Base-by-base conservation (phyloP, 139 green algal species). In the Coelastrella sp. region DNA sequence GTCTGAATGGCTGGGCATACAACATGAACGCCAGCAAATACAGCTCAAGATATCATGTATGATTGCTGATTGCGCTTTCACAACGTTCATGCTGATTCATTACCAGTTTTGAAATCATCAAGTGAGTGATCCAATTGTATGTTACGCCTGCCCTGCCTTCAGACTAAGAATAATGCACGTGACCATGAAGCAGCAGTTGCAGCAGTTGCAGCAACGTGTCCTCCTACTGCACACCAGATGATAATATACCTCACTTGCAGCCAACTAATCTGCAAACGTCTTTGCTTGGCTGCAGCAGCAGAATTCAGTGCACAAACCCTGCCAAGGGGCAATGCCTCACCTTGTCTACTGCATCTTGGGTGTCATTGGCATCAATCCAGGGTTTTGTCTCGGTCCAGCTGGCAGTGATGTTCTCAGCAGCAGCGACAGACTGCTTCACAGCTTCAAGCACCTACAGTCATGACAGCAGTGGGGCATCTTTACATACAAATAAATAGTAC, bases 281-380 rank as follows among this genome's bases (percentile, higher is more conserved):
- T n/a, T n/a, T n/a, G n/a, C n/a, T n/a, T n/a, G n/a, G n/a, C n/a
- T n/a, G n/a, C n/a, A n/a, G n/a, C n/a, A n/a, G 11, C 35, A 30
- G 30, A 34, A n/a, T 76, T 37, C 71, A 79, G 45, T 2, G 23
- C 5, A 63, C 2, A 5, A 79, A n/a, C 2, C 7, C 27, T 9
- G 43, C 21, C 43, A 43, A 7, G n/a, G 43, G 8, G 25, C 50
- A 59, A 4, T 50, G 34, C 41, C 64, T 5, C 59, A 97, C 91
- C 88, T 94, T 89, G 41, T 91, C 86, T 21, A 72, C 30, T 9
- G 96, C 83, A 5, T 75, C 85, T 11, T 91, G 83, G 0, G 87
- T 68, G 30, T 98, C 93, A 9, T 83, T 92, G 25, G 87, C 90
- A 4, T 90, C 94, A 67, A 98, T 90, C 95, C 95, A 98, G n/a